Conservation (phyloP, 352 stramenopile species). For the Globisporangium mamillatum region DNA sequence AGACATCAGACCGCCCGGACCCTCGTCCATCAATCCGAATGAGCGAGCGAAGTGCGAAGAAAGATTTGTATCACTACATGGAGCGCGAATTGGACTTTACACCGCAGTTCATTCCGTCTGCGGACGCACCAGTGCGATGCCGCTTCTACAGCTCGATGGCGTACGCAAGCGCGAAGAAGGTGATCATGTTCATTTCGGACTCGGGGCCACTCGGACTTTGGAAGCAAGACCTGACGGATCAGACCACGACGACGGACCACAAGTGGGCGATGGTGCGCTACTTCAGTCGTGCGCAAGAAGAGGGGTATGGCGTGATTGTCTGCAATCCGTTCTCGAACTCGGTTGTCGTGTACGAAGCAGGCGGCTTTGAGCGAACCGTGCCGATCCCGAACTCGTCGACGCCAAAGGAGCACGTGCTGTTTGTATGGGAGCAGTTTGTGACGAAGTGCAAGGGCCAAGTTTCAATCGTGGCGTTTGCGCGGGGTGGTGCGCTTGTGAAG, state of each 20-base stretch:
- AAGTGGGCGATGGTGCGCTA: constrained; percentile 89
- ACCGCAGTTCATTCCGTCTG: constrained; percentile 80
- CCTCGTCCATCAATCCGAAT: constrained; percentile 34
- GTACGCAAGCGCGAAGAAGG: constrained; percentile 82
- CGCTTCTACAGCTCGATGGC: constrained; percentile 88
- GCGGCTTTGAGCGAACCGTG: constrained; percentile 82
- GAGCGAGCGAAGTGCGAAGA: constrained; percentile 58
- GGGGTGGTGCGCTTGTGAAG: constrained; percentile 78
- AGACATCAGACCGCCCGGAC: constrained; percentile 31
- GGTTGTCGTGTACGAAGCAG: constrained; percentile 87
- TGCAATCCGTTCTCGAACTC: constrained; percentile 88
- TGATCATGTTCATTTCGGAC: constrained; percentile 84
- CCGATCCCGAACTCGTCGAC: constrained; percentile 82
- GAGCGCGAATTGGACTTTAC: constrained; percentile 84
- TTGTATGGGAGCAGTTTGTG: constrained; percentile 85
- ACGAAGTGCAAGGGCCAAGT: constrained; percentile 82
- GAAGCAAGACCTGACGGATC: constrained; percentile 67
- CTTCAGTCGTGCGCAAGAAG: constrained; percentile 79
- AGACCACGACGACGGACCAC: constrained; percentile 64
- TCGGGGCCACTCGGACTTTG: constrained; percentile 83
- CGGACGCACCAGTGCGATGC: constrained; percentile 83
- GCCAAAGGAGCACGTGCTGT: constrained; percentile 83
- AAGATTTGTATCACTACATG: constrained; percentile 87
- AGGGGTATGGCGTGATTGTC: constrained; percentile 82
- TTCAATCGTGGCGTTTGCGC: constrained; percentile 81